phyloP scores from a whole-genome alignment of 305 asterid genomes.

The Fraxinus nigra region DNA sequence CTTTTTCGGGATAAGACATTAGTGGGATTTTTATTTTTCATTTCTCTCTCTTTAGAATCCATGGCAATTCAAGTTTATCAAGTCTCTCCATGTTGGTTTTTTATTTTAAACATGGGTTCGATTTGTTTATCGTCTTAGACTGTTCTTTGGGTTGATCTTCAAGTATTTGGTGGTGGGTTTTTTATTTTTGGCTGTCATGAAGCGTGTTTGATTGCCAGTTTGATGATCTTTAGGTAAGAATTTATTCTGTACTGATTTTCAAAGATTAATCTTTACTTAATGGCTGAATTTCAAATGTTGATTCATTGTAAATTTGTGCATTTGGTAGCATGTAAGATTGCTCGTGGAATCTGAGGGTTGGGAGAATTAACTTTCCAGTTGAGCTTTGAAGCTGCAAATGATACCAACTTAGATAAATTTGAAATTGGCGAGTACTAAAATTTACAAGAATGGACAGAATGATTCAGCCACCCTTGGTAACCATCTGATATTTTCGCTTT shows the following conservation, averaged over 20 bases:
- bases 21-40: slow-evolving; percentile 17
- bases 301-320: slow-evolving; percentile 1
- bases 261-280: neutral
- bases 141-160: neutral
- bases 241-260: neutral
- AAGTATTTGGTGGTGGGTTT: neutral
- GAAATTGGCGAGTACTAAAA: slow-evolving; percentile 11
- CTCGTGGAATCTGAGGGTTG: slow-evolving; percentile 24
- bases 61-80: slow-evolving; percentile 9
- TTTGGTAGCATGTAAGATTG: slow-evolving; percentile 8
- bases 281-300: slow-evolving; percentile 2
- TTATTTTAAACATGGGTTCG: slow-evolving; percentile 22
- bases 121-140: neutral
- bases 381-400: slow-evolving; percentile 10
- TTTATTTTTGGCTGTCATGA: neutral
- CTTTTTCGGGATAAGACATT: slow-evolving; percentile 26
- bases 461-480: slow-evolving; percentile 53
- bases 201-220: neutral
- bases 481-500: slow-evolving; percentile 1
- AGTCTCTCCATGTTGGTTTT: slow-evolving; percentile 22
- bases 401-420: slow-evolving; percentile 7
- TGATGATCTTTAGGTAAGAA: neutral
- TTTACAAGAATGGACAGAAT: slow-evolving; percentile 36
- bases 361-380: neutral
- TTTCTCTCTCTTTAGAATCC: neutral